Evolutionary conservation across 1,139 yeast species (phyloP).

Genomic region (Zygosaccharomyces pseudobailii): DNA sequence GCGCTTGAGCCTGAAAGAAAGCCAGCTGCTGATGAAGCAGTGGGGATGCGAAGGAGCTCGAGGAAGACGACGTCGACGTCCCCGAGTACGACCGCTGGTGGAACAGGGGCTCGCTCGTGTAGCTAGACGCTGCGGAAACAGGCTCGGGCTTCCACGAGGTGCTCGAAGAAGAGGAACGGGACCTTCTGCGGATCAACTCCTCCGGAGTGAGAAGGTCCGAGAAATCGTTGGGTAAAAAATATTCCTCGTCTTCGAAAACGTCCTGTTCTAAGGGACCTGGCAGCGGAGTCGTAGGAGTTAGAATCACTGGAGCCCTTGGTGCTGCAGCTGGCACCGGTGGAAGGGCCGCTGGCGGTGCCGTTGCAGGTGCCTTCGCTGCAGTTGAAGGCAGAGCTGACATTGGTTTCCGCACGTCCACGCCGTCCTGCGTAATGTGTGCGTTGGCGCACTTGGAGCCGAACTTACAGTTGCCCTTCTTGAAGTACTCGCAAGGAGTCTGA

Average conservation of each 20-base stretch:
- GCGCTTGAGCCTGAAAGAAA: slow-evolving; percentile 6
- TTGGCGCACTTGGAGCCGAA: slow-evolving; percentile 91
- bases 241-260: slow-evolving; percentile 15
- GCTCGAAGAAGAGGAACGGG: slow-evolving; percentile 15
- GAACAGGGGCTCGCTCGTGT: slow-evolving; percentile 2
- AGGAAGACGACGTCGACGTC: slow-evolving; percentile 9
- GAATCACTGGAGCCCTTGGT: neutral
- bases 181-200: slow-evolving; percentile 19
- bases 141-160: slow-evolving; percentile 8
- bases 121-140: slow-evolving; percentile 2
- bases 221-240: slow-evolving; percentile 19
- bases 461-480: slow-evolving; percentile 90
- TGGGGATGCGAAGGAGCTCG: slow-evolving; percentile 11
- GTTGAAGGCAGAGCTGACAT: neutral
- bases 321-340: neutral
- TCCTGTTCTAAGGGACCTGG: slow-evolving; percentile 4
- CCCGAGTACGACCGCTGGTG: slow-evolving; percentile 8
- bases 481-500: slow-evolving; percentile 83
- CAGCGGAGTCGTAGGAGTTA: neutral
- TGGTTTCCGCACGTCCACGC: slow-evolving; percentile 39
- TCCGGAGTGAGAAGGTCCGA: slow-evolving; percentile 21
- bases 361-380: neutral
- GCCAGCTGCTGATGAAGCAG: slow-evolving; percentile 12
- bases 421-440: slow-evolving; percentile 86
- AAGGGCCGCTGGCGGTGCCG: neutral